phyloP scores from a whole-genome alignment of 1,284 basidiomycete species.

The Heterobasidion irregulare region DNA sequence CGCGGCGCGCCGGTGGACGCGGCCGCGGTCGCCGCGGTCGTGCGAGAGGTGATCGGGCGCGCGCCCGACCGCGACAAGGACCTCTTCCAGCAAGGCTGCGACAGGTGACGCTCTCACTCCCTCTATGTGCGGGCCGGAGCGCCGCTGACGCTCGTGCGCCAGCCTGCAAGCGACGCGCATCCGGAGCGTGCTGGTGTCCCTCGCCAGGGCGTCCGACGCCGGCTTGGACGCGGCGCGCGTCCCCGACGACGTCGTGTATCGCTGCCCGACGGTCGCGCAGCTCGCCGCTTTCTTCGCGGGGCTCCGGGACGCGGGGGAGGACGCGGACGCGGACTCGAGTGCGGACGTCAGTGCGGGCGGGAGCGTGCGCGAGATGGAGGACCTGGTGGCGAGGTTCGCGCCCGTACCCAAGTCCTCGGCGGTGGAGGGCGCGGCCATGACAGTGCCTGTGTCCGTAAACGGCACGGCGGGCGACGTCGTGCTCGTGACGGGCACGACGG shows the following conservation, averaged over 20 bases:
- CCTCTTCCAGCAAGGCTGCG: constrained; percentile 27
- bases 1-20: constrained; percentile 15
- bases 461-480: neutral
- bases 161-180: constrained; percentile 28
- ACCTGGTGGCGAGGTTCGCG: constrained; percentile 15
- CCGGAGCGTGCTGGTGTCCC: constrained; percentile 21
- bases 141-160: neutral
- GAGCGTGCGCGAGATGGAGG: constrained; percentile 10
- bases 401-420: neutral
- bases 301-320: neutral
- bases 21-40: constrained; percentile 13
- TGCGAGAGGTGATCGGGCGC: constrained; percentile 12
- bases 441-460: neutral
- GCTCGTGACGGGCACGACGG: neutral
- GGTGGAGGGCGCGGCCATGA: neutral
- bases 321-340: neutral
- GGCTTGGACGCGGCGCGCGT: constrained; percentile 10
- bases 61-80: constrained; percentile 18
- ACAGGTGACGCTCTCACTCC: constrained; percentile 18
- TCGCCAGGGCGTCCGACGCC: constrained; percentile 14
- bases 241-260: constrained; percentile 23
- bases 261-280: constrained; percentile 18
- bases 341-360: neutral
- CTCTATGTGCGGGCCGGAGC: neutral
- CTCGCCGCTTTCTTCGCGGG: neutral